phyloP scores from a whole-genome alignment of 805 yeast genomes.

The Candida silvicultrix region DNA sequence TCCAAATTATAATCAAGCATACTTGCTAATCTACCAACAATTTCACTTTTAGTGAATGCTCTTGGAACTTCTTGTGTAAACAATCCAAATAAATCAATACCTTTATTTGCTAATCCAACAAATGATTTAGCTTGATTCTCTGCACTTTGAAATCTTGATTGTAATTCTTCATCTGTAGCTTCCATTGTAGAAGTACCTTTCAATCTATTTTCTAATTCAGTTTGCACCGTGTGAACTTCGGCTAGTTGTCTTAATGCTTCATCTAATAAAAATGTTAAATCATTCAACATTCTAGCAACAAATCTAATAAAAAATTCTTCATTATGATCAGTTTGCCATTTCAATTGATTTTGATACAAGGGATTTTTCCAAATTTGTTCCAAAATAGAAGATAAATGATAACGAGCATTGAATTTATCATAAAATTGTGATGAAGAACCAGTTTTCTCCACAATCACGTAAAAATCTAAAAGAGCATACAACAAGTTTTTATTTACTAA shows the following conservation, averaged over 20 bases:
- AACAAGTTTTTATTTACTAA: conserved; percentile 60
- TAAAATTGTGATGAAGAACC: conserved; percentile 94
- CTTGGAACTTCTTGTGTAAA: conserved; percentile 83
- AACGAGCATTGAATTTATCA: conserved; percentile 90
- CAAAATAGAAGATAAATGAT: conserved; percentile 74
- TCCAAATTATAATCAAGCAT: conserved; percentile 91
- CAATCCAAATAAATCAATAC: conserved; percentile 69
- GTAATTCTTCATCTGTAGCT: conserved; percentile 58
- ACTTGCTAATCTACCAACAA: conserved; percentile 90
- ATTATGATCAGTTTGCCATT: conserved; percentile 56
- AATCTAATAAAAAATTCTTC: conserved; percentile 86
- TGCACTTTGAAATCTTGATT: conserved; percentile 47
- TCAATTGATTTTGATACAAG: conserved; percentile 61
- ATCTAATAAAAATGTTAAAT: conserved; percentile 85
- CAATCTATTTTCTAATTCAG: conserved; percentile 49
- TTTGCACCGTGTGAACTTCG: conserved; percentile 70
- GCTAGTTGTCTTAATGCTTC: conserved; percentile 79
- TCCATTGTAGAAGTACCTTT: conserved; percentile 26
- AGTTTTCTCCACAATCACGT: conserved; percentile 92
- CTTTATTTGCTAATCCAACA: conserved; percentile 77
- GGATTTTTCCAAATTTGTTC: conserved; percentile 80
- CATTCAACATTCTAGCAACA: conserved; percentile 92
- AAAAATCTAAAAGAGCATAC: conserved; percentile 81
- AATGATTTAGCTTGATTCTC: conserved; percentile 77
- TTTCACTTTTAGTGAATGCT: conserved; percentile 81